Evolutionary conservation across 176 grass and related monocot genomes (phyloP).

Genomic region (Carex pumila): DNA sequence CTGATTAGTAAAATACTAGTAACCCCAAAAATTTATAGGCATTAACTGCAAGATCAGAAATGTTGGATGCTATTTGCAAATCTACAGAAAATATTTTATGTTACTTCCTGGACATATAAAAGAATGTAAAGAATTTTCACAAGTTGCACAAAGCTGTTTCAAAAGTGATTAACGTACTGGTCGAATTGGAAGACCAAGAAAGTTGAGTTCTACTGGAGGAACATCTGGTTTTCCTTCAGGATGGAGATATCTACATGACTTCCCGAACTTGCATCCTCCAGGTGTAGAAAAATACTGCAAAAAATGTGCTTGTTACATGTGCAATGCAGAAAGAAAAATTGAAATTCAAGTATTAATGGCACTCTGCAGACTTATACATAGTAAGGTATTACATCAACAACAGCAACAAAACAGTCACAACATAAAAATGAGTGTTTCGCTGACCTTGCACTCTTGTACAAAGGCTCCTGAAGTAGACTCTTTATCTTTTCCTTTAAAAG

Average conservation of each 20-base stretch:
- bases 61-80: not conserved
- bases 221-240: conserved; percentile 42
- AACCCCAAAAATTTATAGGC: not conserved
- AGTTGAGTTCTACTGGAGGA: conserved; percentile 62
- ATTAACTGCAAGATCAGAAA: not conserved
- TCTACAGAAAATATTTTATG: not conserved
- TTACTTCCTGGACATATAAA: not conserved
- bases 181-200: conserved; percentile 92
- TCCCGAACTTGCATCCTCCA: conserved; percentile 87
- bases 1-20: not conserved
- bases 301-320: conserved; percentile 22
- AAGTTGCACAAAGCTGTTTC: not conserved
- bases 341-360: not conserved
- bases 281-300: conserved; percentile 66
- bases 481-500: conserved; percentile 48
- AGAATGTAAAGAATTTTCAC: not conserved
- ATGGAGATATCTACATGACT: conserved; percentile 75
- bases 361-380: not conserved
- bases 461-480: conserved; percentile 35
- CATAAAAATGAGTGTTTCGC: not conserved
- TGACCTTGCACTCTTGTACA: conserved; percentile 70
- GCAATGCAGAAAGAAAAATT: not conserved
- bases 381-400: not conserved
- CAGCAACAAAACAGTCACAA: not conserved
- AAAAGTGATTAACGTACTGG: conserved; percentile 42